phyloP scores from a whole-genome alignment of 202 grass and related monocot genomes.

The Zizania palustris region DNA sequence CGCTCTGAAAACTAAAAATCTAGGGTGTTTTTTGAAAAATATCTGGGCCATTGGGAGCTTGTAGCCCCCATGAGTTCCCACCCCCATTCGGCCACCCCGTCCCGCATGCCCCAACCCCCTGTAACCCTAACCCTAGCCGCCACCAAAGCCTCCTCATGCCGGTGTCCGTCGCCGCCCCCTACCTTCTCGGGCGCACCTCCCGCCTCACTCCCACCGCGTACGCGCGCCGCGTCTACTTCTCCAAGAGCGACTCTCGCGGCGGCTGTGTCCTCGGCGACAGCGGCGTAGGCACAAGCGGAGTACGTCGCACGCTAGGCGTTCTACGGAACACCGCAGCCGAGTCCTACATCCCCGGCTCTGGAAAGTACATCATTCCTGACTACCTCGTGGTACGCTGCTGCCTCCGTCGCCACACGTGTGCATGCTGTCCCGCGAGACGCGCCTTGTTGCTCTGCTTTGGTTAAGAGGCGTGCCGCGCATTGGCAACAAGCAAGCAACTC shows the following conservation, averaged over 20 bases:
- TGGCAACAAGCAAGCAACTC: neutral
- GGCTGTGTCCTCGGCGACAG: no score
- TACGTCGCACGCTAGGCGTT: slow-evolving; percentile 31
- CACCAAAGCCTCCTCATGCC: no score
- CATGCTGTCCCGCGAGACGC: neutral
- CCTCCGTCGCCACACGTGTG: no score
- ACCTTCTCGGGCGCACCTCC: neutral
- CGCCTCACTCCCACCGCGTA: neutral
- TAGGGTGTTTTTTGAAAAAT: no score
- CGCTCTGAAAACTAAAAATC: no score
- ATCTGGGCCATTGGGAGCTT: no score
- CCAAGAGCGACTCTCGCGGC: neutral
- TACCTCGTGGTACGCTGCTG: slow-evolving; percentile 49
- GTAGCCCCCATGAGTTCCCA: no score
- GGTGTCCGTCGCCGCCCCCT: neutral
- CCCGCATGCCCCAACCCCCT: no score
- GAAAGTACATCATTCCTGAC: slow-evolving; percentile 58
- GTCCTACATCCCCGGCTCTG: slow-evolving; percentile 50
- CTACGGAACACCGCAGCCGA: slow-evolving; percentile 41
- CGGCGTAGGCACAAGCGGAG: neutral
- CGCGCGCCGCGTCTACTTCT: neutral
- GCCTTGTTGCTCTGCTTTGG: neutral
- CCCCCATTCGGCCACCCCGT: no score
- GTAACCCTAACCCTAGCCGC: no score
- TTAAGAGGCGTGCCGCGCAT: no score